Evolutionary conservation across 306 rosid genomes (phyloP), one percentile per base, ranked within the genome.

Genomic region (Acacia confusa): DNA sequence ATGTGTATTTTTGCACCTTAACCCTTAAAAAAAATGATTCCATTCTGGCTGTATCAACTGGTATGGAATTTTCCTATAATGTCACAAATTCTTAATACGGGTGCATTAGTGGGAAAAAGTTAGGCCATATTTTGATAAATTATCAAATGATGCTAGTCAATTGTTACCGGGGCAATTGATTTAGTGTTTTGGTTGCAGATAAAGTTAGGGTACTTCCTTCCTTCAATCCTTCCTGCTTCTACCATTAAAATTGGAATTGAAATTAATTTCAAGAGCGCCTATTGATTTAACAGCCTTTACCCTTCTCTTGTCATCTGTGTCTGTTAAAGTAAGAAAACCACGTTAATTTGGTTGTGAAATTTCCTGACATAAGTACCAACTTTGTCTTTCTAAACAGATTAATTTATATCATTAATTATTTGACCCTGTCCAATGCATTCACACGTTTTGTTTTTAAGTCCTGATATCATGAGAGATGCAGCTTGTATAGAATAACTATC

Each of bases 101-200:
- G 25, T 4, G 8, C 7, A 15, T 53, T 4, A 36, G 60, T 67
- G 43, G 36, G 66, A 63, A 14, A 50, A 52, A 20, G 17, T 17
- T 64, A 44, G 50, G 5, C 30, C 12, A 32, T 81, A 61, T 24
- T 38, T 61, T 48, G 45, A 63, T 72, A 70, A 58, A 44, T 61
- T 76, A 74, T 82, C 52, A 40, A 60, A 10, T 71, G 74, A 38
- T 71, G 52, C 76, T 66, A 44, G 72, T 73, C 64, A 65, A 32
- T 34, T 75, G 64, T 57, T 57, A 25, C 27, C 11, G 44, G 67
- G 65, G 22, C 36, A 73, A 22, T 47, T 44, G 43, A n/a, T 63
- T 53, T 40, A 34, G 69, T 65, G 25, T 28, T 25, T 14, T 74
- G 15, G 53, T 77, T 40, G 75, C 0, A 28, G 12, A 13, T 44